These are phyloP conservation scores for Amanita inopinata DNA, from an alignment of 768 basidiomycete species.

Conservation along the genomic window DNA sequence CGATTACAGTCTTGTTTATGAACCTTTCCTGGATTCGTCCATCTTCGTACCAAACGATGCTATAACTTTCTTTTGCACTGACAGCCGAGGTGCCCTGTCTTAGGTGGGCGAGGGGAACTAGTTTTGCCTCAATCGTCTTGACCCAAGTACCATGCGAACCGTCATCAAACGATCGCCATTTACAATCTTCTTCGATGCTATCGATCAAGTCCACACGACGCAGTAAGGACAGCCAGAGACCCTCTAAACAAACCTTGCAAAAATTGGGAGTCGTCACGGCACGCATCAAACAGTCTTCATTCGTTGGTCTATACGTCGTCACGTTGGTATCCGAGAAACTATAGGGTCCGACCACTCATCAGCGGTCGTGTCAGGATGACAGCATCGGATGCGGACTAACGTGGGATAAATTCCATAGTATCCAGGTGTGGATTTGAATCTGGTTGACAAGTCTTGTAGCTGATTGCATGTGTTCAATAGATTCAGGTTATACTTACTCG, in stretches of 20 bases:
- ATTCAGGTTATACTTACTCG: constrained; percentile 35
- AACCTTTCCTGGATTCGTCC: constrained; percentile 32
- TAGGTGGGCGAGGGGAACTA: constrained; percentile 57
- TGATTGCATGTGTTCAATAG: not conserved
- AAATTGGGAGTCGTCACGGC: constrained; percentile 59
- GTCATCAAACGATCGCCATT: constrained; percentile 1
- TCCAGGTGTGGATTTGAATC: constrained; percentile 49
- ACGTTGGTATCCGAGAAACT: constrained; percentile 57
- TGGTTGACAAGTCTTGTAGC: constrained; percentile 16
- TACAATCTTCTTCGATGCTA: constrained; percentile 31
- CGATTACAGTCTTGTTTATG: constrained; percentile 42
- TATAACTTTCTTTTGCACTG: constrained; percentile 29
- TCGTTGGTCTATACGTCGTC: constrained; percentile 73
- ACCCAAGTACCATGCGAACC: constrained; percentile 9
- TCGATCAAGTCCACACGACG: constrained; percentile 55
- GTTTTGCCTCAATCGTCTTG: constrained; percentile 33
- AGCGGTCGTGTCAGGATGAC: not conserved
- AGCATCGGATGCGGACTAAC: too few relatives aligned
- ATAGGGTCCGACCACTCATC: not conserved
- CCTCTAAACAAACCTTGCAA: constrained; percentile 67
- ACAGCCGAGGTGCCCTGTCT: constrained; percentile 19
- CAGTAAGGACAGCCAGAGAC: constrained; percentile 62
- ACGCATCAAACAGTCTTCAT: constrained; percentile 79
- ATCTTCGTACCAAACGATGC: constrained; percentile 46
- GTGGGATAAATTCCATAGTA: constrained; percentile 68